phyloP scores from a whole-genome alignment of 2,329 filamentous ascomycete genomes.

The Fusarium fracticaudum region DNA sequence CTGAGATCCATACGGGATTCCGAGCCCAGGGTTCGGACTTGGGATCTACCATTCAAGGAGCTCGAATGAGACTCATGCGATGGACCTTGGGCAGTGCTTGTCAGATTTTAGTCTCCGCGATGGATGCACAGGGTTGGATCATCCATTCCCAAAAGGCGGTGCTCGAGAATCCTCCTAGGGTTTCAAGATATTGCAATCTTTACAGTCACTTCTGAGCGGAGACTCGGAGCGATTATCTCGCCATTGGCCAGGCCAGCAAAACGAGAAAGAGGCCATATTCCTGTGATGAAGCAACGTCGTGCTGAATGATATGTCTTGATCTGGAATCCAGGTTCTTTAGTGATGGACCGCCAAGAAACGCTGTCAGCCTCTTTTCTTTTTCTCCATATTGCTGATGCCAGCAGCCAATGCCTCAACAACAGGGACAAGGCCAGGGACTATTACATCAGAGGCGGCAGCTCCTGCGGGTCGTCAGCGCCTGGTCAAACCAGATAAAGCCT shows the following conservation, averaged over 20 bases:
- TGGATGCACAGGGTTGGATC: conserved; percentile 1
- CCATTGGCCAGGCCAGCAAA: not conserved
- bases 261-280: not conserved
- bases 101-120: conserved; percentile 32
- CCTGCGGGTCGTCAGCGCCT: conserved; percentile 11
- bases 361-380: conserved; percentile 5
- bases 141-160: conserved; percentile 9
- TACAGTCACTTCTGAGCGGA: not conserved
- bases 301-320: not conserved
- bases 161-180: conserved; percentile 2
- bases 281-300: not conserved
- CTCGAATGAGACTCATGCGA: conserved; percentile 14
- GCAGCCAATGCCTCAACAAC: not conserved
- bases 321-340: not conserved
- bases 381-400: not conserved
- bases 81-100: conserved; percentile 28
- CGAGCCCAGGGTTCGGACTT: not conserved
- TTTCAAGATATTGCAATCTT: not conserved
- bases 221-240: conserved; percentile 1
- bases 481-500: conserved; percentile 16
- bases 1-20: conserved; percentile 2
- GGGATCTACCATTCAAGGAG: conserved; percentile 20
- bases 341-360: not conserved
- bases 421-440: not conserved
- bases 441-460: conserved; percentile 15